Percentiles rank a stretch among this genome's conserved stretches.
Conservation (phyloP, 768 basidiomycete genomes). For the Mycena olivaceomarginata region DNA sequence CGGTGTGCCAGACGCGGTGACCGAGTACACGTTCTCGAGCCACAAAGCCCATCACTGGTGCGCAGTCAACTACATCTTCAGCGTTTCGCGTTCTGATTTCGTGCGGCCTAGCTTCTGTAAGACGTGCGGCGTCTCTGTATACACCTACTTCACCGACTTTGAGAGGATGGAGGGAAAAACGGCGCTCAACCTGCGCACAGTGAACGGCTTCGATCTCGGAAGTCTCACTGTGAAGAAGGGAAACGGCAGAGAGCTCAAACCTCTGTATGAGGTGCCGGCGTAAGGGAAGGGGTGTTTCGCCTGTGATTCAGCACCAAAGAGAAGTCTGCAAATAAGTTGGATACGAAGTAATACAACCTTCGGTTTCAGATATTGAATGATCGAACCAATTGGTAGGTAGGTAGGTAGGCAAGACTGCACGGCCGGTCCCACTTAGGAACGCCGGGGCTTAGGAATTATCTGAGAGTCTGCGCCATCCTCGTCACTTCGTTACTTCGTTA, state of each 20-base stretch:
- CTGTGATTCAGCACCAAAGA: conserved; percentile 10
- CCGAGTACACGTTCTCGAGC: conserved; percentile 16
- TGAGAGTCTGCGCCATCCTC: too few species aligned
- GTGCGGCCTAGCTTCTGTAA: conserved; percentile 25
- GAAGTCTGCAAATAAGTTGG: conserved; percentile 9
- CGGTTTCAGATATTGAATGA: conserved; percentile 8
- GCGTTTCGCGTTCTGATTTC: conserved; percentile 16
- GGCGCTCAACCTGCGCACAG: conserved; percentile 21
- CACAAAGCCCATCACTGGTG: conserved; percentile 17
- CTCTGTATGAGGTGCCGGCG: conserved; percentile 26
- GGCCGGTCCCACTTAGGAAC: too few species aligned
- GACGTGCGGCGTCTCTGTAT: conserved; percentile 22
- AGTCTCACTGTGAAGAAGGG: conserved; percentile 11
- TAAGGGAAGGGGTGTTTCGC: conserved; percentile 13
- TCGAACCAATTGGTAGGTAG: conserved; percentile 5
- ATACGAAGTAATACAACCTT: conserved; percentile 15
- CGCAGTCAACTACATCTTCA: conserved; percentile 7
- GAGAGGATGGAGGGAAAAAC: conserved; percentile 2
- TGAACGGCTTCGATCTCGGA: conserved; percentile 15
- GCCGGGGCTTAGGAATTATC: too few species aligned
- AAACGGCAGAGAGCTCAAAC: conserved; percentile 14
- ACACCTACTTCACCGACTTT: neutral
- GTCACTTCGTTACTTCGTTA: too few species aligned
- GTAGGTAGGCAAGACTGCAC: too few species aligned
- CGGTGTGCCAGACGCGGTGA: conserved; percentile 12